Evolutionary conservation across 208 protist genomes (phyloP).

Genomic region (Paratrypanosoma confusum): DNA sequence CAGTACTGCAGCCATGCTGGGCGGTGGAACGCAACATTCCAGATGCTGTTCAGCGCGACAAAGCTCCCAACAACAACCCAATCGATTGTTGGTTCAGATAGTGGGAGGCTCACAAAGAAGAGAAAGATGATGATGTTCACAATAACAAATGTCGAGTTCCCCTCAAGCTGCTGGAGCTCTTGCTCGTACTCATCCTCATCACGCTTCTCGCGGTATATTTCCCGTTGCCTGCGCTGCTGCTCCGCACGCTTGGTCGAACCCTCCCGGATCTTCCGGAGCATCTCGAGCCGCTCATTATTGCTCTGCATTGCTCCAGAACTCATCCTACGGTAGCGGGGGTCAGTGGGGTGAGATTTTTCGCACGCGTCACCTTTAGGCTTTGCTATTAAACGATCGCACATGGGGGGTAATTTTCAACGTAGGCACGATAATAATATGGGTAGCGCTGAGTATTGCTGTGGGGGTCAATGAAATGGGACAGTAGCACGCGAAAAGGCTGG

Average conservation of each 20-base stretch:
- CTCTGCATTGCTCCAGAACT: too few species aligned
- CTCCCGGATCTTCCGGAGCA: slow-evolving; percentile 48
- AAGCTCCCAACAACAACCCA: slow-evolving; percentile 57
- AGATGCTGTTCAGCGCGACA: slow-evolving; percentile 32
- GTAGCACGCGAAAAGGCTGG: too few species aligned
- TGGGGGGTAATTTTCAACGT: too few species aligned
- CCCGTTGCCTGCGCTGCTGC: slow-evolving; percentile 42
- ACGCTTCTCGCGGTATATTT: slow-evolving; percentile 41
- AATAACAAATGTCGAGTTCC: slow-evolving; percentile 25
- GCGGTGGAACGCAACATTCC: slow-evolving; percentile 33
- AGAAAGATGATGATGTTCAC: slow-evolving; percentile 65
- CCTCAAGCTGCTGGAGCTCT: slow-evolving; percentile 3
- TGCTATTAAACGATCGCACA: too few species aligned
- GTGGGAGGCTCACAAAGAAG: slow-evolving; percentile 67
- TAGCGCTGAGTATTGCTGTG: too few species aligned
- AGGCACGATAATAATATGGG: too few species aligned
- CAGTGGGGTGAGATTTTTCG: too few species aligned
- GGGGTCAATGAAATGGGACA: too few species aligned
- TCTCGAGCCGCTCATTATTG: too few species aligned
- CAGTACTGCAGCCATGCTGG: slow-evolving; percentile 41
- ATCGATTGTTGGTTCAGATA: slow-evolving; percentile 63
- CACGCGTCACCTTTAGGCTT: too few species aligned
- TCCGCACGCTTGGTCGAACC: slow-evolving; percentile 38
- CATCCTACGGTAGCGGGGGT: too few species aligned
- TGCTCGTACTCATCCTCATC: slow-evolving; percentile 25